These are phyloP conservation scores for Salix brachista DNA, from an alignment of 345 rosid species.

Conservation along the genomic window DNA sequence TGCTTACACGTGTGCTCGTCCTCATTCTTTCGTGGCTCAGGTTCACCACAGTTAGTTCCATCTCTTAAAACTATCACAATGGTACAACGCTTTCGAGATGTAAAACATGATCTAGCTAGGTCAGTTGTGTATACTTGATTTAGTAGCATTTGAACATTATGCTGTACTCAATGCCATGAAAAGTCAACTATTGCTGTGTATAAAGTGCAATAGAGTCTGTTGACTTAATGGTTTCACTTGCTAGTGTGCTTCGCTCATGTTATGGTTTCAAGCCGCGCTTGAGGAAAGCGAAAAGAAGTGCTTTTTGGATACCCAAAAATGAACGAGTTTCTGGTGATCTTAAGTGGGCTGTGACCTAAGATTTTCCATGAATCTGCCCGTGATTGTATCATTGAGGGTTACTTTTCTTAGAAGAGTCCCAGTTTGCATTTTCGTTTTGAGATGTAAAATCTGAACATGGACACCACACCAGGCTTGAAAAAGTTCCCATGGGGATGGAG, in stretches of 20 bases:
- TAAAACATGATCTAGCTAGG: slow-evolving; percentile 24
- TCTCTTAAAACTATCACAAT: neutral
- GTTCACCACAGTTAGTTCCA: slow-evolving; percentile 7
- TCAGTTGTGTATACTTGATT: slow-evolving; percentile 21
- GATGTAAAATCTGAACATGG: no score
- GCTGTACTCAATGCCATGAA: slow-evolving; percentile 9
- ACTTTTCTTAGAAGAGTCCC: no score
- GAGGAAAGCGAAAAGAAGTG: neutral
- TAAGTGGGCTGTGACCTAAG: no score
- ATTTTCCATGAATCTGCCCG: no score
- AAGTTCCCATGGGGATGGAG: no score
- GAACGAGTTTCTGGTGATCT: no score
- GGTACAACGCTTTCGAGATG: neutral
- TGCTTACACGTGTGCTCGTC: slow-evolving; percentile 20
- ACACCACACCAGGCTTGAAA: no score
- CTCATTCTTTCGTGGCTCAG: slow-evolving; percentile 27
- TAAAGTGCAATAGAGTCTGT: neutral
- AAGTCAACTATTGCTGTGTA: neutral
- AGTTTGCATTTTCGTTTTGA: no score
- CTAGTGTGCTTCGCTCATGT: neutral
- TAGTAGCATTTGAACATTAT: slow-evolving; percentile 3
- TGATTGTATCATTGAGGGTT: no score
- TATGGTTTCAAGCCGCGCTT: neutral
- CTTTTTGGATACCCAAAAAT: no score
- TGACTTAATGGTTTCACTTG: neutral